phyloP scores from a whole-genome alignment of 306 rosid genomes.

The Gleditsia sinensis region DNA sequence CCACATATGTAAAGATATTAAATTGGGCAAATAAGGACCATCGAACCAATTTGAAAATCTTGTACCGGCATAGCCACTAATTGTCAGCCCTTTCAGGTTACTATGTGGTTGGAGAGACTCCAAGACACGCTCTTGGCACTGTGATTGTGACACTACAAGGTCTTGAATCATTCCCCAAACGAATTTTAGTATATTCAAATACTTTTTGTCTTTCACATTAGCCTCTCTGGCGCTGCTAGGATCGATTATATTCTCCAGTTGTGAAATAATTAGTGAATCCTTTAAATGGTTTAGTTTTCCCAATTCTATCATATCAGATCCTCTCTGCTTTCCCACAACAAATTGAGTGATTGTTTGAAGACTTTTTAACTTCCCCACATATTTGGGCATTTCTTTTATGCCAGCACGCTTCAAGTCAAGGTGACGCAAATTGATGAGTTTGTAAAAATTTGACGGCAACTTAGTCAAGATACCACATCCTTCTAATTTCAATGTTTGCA shows the following conservation, averaged over 20 bases:
- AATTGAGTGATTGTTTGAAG: background rate
- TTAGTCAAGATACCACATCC: background rate
- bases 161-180: background rate
- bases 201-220: background rate
- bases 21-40: background rate
- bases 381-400: background rate
- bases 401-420: background rate
- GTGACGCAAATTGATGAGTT: conserved; percentile 10
- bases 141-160: background rate
- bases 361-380: background rate
- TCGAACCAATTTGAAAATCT: conserved; percentile 28
- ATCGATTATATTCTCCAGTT: background rate
- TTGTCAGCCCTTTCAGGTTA: background rate
- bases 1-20: background rate
- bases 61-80: background rate
- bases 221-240: background rate
- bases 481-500: conserved; percentile 14
- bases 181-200: background rate
- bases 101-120: background rate
- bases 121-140: background rate
- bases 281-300: background rate
- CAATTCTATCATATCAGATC: conserved; percentile 6
- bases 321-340: background rate
- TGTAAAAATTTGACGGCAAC: conserved; percentile 5
- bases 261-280: background rate